Base-by-base conservation (phyloP, 305 asterid species). In the Ruellia speciosa region DNA sequence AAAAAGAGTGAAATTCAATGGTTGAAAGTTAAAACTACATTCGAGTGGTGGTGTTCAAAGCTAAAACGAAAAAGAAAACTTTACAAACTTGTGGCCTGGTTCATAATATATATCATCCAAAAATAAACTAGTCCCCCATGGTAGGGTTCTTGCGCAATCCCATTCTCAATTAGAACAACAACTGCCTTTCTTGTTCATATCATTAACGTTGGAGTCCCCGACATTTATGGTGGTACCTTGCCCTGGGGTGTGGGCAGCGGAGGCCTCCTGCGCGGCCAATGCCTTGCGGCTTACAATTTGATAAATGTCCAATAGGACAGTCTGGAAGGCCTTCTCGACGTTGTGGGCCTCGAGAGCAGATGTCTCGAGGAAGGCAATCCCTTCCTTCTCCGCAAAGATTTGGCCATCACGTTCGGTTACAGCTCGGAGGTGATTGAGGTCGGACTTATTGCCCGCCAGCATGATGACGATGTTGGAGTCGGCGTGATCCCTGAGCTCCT, bases 381-480 rank as follows among this genome's bases (percentile, higher is more conserved):
- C 61, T 37, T 83, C 92, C 67, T 74, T 83, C 82, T 83, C 85
- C 0, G 92, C 85, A 59, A 76, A 69, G 6, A 64, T 43, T 16
- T 63, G 72, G 1, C 83, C 85, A 35, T 83, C 87, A 20, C 70
- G 70, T 56, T 78, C 85, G 0, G 75, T 64, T 52, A 83, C 82
- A 0, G 74, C 77, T 9, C 87, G 76, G 13, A 83, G 84, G 74
- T 83, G 74, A 71, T 71, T 80, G 49, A 83, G 70, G 56, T 83
- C 92, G 0, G 82, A 56, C 69, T 83, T 83, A 16, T 83, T 83
- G 0, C 87, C 87, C 15, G 79, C 85, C 47, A 78, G 59, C 92
- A 83, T 80, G 45, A 83, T 83, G 59, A 80, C 92, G 15, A 83
- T 80, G 79, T 80, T 83, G 74, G 81, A 72, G 57, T 79, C 89